Evolutionary conservation across 2,329 filamentous ascomycete species (phyloP).

Genomic region (Aspergillus terreus): DNA sequence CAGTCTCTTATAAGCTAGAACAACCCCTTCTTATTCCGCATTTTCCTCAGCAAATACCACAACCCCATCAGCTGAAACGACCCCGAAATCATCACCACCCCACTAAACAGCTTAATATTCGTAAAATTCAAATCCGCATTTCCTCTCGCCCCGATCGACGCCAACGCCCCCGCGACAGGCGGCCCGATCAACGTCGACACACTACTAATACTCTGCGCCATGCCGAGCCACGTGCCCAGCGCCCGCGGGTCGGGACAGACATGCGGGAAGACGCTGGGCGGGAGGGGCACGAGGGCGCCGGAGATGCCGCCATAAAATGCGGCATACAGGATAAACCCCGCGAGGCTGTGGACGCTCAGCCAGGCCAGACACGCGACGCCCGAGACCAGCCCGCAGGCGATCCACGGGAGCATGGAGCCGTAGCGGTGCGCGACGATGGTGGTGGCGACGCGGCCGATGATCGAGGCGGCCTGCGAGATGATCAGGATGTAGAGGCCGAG

Average conservation of each 20-base stretch:
- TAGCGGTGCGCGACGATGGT: conserved; percentile 52
- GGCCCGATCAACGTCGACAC: conserved; percentile 48
- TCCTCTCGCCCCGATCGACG: conserved; percentile 32
- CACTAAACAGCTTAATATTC: conserved; percentile 46
- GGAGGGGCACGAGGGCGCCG: conserved; percentile 59
- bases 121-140: conserved; percentile 30
- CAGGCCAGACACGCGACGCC: conserved; percentile 47
- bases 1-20: conserved; percentile 2
- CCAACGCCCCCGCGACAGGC: conserved; percentile 47
- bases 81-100: conserved; percentile 38
- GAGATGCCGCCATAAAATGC: conserved; percentile 60
- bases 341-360: conserved; percentile 49
- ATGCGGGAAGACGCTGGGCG: conserved; percentile 55
- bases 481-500: conserved; percentile 56
- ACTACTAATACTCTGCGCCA: conserved; percentile 47
- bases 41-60: conserved; percentile 17
- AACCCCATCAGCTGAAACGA: conserved; percentile 24
- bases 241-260: conserved; percentile 45
- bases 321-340: conserved; percentile 56
- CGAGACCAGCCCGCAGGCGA: conserved; percentile 41
- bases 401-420: conserved; percentile 57
- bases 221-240: conserved; percentile 47
- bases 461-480: conserved; percentile 57
- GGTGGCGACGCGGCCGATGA: conserved; percentile 53
- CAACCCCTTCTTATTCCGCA: conserved; percentile 15